phyloP scores from a whole-genome alignment of 176 grass and related monocot species.

The Bonia amplexicaulis region DNA sequence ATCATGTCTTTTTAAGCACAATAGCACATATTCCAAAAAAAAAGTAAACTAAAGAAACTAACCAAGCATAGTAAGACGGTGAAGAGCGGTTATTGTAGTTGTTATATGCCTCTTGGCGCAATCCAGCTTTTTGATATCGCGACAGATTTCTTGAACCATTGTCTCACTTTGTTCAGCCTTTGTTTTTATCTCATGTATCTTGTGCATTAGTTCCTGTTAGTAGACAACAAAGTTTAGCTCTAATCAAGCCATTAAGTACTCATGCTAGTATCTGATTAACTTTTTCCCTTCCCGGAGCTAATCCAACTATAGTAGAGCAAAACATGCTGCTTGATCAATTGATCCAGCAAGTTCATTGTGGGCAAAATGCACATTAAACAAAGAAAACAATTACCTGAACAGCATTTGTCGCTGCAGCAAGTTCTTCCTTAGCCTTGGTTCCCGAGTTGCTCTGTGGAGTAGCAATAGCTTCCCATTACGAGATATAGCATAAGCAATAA shows the following conservation, averaged over 20 bases:
- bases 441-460: constrained; percentile 83
- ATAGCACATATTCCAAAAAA: constrained; percentile 7
- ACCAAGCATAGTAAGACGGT: constrained; percentile 99
- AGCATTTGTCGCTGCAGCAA: constrained; percentile 95
- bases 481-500: not conserved
- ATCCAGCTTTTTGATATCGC: constrained; percentile 96
- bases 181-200: constrained; percentile 95
- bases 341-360: not conserved
- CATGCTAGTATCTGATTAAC: not conserved
- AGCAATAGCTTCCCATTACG: constrained; percentile 12
- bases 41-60: constrained; percentile 14
- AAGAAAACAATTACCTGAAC: constrained; percentile 61
- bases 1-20: not conserved
- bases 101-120: constrained; percentile 97
- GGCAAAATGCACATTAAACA: not conserved
- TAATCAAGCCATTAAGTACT: not conserved
- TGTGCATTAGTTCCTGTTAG: constrained; percentile 85
- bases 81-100: constrained; percentile 95
- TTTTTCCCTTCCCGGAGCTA: not conserved
- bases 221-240: constrained; percentile 9
- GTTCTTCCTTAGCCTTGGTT: constrained; percentile 98
- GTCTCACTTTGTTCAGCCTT: constrained; percentile 95
- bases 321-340: not conserved
- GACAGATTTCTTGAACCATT: constrained; percentile 99
- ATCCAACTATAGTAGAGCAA: not conserved